Conservation (phyloP, 2,329 filamentous ascomycete species). For the Ilyonectria destructans region DNA sequence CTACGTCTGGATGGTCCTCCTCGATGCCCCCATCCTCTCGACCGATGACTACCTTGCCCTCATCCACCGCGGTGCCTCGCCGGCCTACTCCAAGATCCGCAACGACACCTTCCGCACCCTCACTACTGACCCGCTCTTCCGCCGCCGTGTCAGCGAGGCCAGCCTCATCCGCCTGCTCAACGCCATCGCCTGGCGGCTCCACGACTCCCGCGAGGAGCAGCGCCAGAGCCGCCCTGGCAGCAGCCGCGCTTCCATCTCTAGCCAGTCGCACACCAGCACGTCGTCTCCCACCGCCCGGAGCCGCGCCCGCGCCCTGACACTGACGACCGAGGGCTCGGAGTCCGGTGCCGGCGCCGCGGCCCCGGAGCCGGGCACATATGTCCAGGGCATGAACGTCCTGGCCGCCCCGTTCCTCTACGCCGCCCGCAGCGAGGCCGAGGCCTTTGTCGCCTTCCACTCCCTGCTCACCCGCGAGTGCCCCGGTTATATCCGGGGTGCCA, state of each 20-base stretch:
- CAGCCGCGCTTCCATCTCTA: constrained; percentile 54
- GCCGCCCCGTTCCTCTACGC: constrained; percentile 97
- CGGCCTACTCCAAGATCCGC: constrained; percentile 96
- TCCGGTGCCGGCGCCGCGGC: constrained; percentile 66
- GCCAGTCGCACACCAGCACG: constrained; percentile 57
- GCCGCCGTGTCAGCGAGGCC: constrained; percentile 94
- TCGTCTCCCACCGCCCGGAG: constrained; percentile 65
- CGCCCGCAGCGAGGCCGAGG: constrained; percentile 93
- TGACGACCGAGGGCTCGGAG: constrained; percentile 77
- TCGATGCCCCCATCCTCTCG: constrained; percentile 87
- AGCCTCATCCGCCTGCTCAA: constrained; percentile 95
- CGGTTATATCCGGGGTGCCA: constrained; percentile 93
- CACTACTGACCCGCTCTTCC: constrained; percentile 97
- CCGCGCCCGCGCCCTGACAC: constrained; percentile 70
- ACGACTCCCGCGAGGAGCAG: constrained; percentile 79
- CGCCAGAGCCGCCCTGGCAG: constrained; percentile 59
- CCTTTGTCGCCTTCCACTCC: constrained; percentile 90
- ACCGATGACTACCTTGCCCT: constrained; percentile 93
- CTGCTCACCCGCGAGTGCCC: constrained; percentile 92
- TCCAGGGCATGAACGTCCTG: constrained; percentile 99
- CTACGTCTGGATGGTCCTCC: constrained; percentile 95
- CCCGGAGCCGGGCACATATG: constrained; percentile 86
- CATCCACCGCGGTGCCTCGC: constrained; percentile 93
- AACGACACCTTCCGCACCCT: constrained; percentile 98
- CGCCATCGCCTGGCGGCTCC: constrained; percentile 93